A percentile compares a stretch with the other conserved stretches of the same genome.
Conservation (phyloP, 2,329 filamentous ascomycete genomes). For the Domatiomyces globalis region DNA sequence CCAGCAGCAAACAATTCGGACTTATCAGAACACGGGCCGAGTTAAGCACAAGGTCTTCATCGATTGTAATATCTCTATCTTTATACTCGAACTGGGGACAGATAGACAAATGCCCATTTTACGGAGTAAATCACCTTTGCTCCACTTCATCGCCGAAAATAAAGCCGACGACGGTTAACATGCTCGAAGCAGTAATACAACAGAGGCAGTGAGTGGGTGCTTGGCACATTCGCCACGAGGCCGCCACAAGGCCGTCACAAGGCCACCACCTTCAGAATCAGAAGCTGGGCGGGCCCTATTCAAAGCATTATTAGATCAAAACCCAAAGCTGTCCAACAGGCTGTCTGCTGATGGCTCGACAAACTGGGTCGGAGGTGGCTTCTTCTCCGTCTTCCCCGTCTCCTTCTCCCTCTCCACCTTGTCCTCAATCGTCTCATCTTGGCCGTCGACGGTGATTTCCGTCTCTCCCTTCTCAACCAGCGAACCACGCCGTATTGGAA, state of each 20-base stretch:
- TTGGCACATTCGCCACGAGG: no score
- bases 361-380: constrained; percentile 61
- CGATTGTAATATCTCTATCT: no score
- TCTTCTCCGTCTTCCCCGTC: constrained; percentile 28
- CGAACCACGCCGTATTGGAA: no score
- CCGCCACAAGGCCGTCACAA: no score
- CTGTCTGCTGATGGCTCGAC: constrained; percentile 85
- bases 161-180: background rate
- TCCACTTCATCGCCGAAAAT: background rate
- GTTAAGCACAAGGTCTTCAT: no score
- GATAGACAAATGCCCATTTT: no score
- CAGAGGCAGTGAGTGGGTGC: background rate
- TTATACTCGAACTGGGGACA: background rate
- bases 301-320: constrained; percentile 36
- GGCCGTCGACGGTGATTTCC: constrained; percentile 22
- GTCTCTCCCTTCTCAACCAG: background rate
- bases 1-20: no score
- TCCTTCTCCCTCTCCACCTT: constrained; percentile 25
- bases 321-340: constrained; percentile 83
- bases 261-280: background rate
- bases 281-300: background rate
- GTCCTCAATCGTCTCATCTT: constrained; percentile 24
- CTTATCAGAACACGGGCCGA: no score
- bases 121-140: background rate
- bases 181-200: background rate